Evolutionary conservation across 2,329 filamentous ascomycete genomes (phyloP), one percentile per base, ranked within the genome.

Genomic region (Diplodia intermedia): DNA sequence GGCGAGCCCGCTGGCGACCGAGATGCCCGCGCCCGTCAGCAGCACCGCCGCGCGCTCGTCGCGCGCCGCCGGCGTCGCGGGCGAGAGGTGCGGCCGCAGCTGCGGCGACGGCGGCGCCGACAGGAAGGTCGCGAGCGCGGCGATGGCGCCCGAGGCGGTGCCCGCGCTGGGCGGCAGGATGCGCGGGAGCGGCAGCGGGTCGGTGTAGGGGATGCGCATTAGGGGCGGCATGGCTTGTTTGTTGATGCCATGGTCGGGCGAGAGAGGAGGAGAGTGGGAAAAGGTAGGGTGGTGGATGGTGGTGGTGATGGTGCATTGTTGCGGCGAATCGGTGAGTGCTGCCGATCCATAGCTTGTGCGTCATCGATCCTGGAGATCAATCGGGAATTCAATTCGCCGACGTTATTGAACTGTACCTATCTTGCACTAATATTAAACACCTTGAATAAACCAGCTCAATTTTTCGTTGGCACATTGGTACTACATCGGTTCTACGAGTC

Each of bases 131-230:
- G 87, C 82, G 57, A 99, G 85, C 3, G 94, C 93, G 38, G 88
- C 86, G 70, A 97, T 85, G 66, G 94, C 94, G 31, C 91, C 92
- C 6, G 86, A 78, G 49, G 91, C 77, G 1, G 91, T 90, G 56
- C 83, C 85, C 61, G 94, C 94, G 69, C 86, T 88, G 57, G 85
- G 79, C 4, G 95, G 95, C 69, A 93, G 85, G 76, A 95, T 89
- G 65, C 85, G 86, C 3, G 94, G 91, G 31, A 89, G 83, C 29
- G 94, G 89, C 67, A 97, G 86, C 52, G 91, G 89, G 71, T 91
- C 89, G 75, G 93, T 97, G 78, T 94, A 98, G 69, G 94, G 94
- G 74, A 98, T 96, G 72, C 93, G 90, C 82, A 97, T 90, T 69
- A 93, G 86, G 74, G 90, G 86, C 8, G 8, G 31, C 79, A 87